Base-by-base conservation (phyloP, 352 stramenopile species). In the Phytophthora pinifolia region DNA sequence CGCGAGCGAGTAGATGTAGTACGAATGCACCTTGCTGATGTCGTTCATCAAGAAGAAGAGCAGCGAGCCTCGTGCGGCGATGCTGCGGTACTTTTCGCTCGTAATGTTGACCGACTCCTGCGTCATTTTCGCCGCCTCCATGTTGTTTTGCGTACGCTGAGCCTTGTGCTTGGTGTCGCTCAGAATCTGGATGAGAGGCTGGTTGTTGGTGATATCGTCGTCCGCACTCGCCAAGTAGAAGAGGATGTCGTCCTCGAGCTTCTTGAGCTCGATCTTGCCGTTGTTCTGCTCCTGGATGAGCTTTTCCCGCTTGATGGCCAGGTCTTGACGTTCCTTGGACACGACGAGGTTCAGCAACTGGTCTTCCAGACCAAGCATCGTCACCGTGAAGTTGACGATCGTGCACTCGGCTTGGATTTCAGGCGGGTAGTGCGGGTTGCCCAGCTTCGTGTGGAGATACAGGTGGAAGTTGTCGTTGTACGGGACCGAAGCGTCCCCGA, bases 31-130 rank as follows among this genome's bases (percentile, higher is more conserved):
- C 71, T 98, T 98, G 64, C 87, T 91, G 56, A 98, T 94, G 49
- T 98, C 89, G 67, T 97, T 98, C 92, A 98, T 98, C 27, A 98
- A 65, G 83, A 98, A 98, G 77, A 98, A 98, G 3, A 98, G 74
- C 53, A 98, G 61, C 6, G 91, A 96, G 9, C 89, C 92, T 39
- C 95, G 79, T 7, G 94, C 94, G 6, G 95, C 95, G 46, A 98
- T 97, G 31, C 86, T 89, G 8, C 95, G 85, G 59, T 98, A 98
- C 64, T 98, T 98, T 66, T 98, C 92, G 61, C 86, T 97, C 32
- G 94, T 98, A 43, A 97, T 69, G 35, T 96, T 92, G 36, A 98
- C 97, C 7, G 73, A 92, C 34, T 92, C 81, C 62, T 98, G 92
- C 5, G 93, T 98, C 48, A 89, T 79, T 71, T 96, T 96, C 31